A percentile compares a stretch with the other conserved stretches of the same genome.
Conservation (phyloP, 2,329 filamentous ascomycete genomes). For the Colletotrichum shisoi region DNA sequence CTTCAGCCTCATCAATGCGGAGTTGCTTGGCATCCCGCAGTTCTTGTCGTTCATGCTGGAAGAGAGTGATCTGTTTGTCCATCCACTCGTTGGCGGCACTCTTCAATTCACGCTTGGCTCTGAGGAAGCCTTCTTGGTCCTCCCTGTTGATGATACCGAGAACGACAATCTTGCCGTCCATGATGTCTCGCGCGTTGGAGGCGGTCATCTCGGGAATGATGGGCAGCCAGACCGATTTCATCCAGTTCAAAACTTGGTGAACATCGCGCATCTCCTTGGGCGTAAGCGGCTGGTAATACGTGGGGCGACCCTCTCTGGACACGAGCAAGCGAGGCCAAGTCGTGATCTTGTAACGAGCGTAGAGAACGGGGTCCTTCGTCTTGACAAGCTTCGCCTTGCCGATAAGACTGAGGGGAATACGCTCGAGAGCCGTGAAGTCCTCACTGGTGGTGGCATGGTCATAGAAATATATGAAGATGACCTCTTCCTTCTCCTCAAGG, state of each 20-base stretch:
- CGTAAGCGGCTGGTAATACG: constrained; percentile 86
- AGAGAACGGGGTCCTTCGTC: constrained; percentile 79
- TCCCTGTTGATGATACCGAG: constrained; percentile 85
- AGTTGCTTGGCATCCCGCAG: constrained; percentile 93
- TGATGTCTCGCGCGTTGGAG: constrained; percentile 90
- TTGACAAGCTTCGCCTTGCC: constrained; percentile 93
- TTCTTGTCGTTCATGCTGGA: constrained; percentile 92
- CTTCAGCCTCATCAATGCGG: constrained; percentile 94
- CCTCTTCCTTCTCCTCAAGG: constrained; percentile 90
- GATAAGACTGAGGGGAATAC: constrained; percentile 85
- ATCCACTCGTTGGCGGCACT: constrained; percentile 97
- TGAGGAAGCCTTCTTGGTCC: constrained; percentile 78
- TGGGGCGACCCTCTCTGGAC: constrained; percentile 85
- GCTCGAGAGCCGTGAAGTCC: constrained; percentile 88
- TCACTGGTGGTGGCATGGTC: constrained; percentile 93
- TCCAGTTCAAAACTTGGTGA: constrained; percentile 81
- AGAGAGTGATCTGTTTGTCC: constrained; percentile 90
- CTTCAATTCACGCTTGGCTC: constrained; percentile 88
- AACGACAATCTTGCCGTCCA: constrained; percentile 94
- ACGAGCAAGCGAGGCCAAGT: constrained; percentile 96
- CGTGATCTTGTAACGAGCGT: constrained; percentile 88
- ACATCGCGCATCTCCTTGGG: constrained; percentile 93
- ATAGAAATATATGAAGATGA: constrained; percentile 97
- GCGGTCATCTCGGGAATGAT: constrained; percentile 94
- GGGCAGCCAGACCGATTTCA: constrained; percentile 94